Evolutionary conservation across 2,329 filamentous ascomycete genomes (phyloP).

Genomic region (Trichoderma atrobrunneum): DNA sequence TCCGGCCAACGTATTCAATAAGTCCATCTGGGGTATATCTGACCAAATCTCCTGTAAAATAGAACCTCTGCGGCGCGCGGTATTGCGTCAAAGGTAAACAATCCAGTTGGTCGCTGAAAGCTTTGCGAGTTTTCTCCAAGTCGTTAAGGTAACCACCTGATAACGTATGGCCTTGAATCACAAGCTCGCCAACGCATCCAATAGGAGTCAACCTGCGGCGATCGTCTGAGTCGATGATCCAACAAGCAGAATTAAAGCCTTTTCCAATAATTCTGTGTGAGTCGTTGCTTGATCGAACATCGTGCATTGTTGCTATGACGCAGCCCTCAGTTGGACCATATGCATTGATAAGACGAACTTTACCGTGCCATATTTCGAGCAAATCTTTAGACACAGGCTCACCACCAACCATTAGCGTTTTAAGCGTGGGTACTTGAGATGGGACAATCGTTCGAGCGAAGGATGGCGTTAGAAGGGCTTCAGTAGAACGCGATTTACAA

Average conservation of each 20-base stretch:
- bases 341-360: slow-evolving; percentile 37
- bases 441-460: neutral
- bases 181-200: slow-evolving; percentile 31
- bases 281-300: neutral
- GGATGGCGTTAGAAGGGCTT: neutral
- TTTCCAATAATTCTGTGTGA: slow-evolving; percentile 13
- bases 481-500: neutral
- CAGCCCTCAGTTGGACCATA: slow-evolving; percentile 43
- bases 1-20: slow-evolving; percentile 10
- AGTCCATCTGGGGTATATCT: slow-evolving; percentile 8
- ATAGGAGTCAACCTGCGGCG: slow-evolving; percentile 24
- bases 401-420: slow-evolving; percentile 7
- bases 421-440: slow-evolving; percentile 5
- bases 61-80: slow-evolving; percentile 12
- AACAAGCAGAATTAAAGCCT: slow-evolving; percentile 16
- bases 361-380: slow-evolving; percentile 18
- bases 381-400: slow-evolving; percentile 5
- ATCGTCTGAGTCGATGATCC: slow-evolving; percentile 26
- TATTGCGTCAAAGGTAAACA: neutral
- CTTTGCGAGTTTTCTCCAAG: slow-evolving; percentile 37
- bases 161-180: slow-evolving; percentile 43
- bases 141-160: slow-evolving; percentile 48
- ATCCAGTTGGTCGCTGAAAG: slow-evolving; percentile 44
- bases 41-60: slow-evolving; percentile 12
- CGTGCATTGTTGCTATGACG: slow-evolving; percentile 23